Conservation (phyloP, 257 asterid species). For the Capsicum chinense region DNA sequence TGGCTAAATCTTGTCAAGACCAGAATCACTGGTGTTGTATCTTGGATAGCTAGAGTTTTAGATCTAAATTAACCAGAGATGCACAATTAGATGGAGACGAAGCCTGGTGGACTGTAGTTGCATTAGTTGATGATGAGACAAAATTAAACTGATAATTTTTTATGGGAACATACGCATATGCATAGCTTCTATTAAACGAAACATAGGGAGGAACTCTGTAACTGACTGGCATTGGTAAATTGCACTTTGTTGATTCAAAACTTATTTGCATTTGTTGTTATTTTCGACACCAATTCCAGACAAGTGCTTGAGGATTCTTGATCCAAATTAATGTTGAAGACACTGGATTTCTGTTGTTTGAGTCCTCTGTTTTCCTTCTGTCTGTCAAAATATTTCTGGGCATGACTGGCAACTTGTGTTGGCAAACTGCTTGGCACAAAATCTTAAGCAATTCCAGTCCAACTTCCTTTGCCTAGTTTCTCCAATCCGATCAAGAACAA, state of each 20-base stretch:
- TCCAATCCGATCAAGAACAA: not conserved
- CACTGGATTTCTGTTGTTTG: not conserved
- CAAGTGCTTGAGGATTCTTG: not conserved
- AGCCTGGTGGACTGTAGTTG: not conserved
- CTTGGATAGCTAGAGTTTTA: not conserved
- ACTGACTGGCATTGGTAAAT: not conserved
- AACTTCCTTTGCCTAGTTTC: not conserved
- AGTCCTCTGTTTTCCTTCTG: not conserved
- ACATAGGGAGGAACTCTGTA: not conserved
- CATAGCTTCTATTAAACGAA: not conserved
- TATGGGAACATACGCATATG: not conserved
- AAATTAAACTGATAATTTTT: not conserved
- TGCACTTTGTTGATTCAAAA: not conserved
- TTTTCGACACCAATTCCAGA: not conserved
- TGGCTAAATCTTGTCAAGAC: not conserved
- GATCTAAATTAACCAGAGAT: not conserved
- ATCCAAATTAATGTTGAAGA: not conserved
- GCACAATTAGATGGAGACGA: not conserved
- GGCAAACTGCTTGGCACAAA: not conserved
- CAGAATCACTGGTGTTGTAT: not conserved
- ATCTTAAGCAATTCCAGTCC: not conserved
- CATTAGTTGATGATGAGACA: not conserved
- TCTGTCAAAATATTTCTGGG: not conserved
- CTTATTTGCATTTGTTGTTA: no score
- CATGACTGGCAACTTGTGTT: constrained; percentile 1